These are phyloP conservation scores for Haplographium delicatum DNA, from an alignment of 495 filamentous ascomycete genomes.

Conservation along the genomic window DNA sequence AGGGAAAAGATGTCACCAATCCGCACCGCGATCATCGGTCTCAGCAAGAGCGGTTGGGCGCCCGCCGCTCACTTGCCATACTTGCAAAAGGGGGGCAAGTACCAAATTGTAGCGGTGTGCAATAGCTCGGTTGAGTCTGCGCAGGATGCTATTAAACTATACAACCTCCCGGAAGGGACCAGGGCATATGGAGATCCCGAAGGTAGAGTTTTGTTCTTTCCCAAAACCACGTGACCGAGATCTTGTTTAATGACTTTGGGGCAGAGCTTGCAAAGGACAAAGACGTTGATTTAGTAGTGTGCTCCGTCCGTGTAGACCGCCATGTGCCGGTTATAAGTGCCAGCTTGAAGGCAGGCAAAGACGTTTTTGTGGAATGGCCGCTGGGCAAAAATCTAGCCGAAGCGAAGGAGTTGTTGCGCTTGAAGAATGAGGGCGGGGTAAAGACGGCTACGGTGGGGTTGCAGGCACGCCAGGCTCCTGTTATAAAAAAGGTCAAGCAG, in stretches of 20 bases:
- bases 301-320: constrained; percentile 46
- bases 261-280: constrained; percentile 34
- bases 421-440: constrained; percentile 32
- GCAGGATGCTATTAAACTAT: constrained; percentile 39
- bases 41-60: constrained; percentile 50
- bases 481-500: constrained; percentile 38
- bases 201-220: constrained; percentile 23
- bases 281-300: constrained; percentile 55
- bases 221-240: not conserved
- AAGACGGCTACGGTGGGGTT: constrained; percentile 44
- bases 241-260: not conserved
- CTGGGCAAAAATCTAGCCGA: constrained; percentile 32
- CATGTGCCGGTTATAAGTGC: constrained; percentile 43
- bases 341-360: constrained; percentile 49
- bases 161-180: constrained; percentile 36
- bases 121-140: constrained; percentile 49
- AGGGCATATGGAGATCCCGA: constrained; percentile 48
- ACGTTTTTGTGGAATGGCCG: constrained; percentile 57
- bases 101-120: constrained; percentile 52
- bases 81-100: constrained; percentile 39
- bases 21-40: constrained; percentile 53
- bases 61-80: constrained; percentile 51
- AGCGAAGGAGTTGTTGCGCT: constrained; percentile 37
- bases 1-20: constrained; percentile 40
- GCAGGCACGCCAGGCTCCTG: constrained; percentile 42